phyloP scores from a whole-genome alignment of 2,329 filamentous ascomycete species.

The Sporothrix euskadiensis region DNA sequence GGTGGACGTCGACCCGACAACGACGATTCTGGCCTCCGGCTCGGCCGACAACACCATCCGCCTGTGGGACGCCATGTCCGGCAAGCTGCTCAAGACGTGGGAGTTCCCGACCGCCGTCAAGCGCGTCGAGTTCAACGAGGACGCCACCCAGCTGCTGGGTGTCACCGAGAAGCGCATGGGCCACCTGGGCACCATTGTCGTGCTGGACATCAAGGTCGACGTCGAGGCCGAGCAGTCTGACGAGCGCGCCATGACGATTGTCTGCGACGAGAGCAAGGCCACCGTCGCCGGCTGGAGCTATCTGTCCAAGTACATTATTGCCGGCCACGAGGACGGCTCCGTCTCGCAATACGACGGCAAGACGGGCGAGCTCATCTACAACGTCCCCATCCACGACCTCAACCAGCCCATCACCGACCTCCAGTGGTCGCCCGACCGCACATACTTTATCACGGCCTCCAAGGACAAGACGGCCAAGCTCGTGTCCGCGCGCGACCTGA shows the following conservation, averaged over 20 bases:
- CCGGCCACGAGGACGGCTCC: conserved; percentile 93
- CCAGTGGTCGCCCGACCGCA: conserved; percentile 90
- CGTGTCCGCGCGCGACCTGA: conserved; percentile 80
- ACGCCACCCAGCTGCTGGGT: conserved; percentile 84
- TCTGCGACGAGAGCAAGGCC: conserved; percentile 93
- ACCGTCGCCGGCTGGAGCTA: conserved; percentile 98
- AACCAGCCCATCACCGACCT: conserved; percentile 84
- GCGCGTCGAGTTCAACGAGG: conserved; percentile 94
- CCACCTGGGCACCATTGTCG: conserved; percentile 88
- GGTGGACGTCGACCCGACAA: conserved; percentile 91
- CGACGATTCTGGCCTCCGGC: conserved; percentile 87
- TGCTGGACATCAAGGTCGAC: conserved; percentile 85
- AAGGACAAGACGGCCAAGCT: conserved; percentile 99
- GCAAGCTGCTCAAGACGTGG: conserved; percentile 94
- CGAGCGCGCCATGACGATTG: conserved; percentile 81
- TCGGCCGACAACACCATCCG: conserved; percentile 98
- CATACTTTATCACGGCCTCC: conserved; percentile 96
- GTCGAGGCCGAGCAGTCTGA: conserved; percentile 79
- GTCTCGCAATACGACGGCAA: conserved; percentile 91
- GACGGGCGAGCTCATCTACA: conserved; percentile 98
- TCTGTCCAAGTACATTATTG: conserved; percentile 92
- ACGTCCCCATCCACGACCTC: conserved; percentile 85
- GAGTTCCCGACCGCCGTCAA: conserved; percentile 97
- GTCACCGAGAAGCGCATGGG: conserved; percentile 99
- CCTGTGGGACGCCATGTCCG: conserved; percentile 93